Evolutionary conservation across 176 grass and related monocot species (phyloP).

Genomic region (Thalia dealbata): DNA sequence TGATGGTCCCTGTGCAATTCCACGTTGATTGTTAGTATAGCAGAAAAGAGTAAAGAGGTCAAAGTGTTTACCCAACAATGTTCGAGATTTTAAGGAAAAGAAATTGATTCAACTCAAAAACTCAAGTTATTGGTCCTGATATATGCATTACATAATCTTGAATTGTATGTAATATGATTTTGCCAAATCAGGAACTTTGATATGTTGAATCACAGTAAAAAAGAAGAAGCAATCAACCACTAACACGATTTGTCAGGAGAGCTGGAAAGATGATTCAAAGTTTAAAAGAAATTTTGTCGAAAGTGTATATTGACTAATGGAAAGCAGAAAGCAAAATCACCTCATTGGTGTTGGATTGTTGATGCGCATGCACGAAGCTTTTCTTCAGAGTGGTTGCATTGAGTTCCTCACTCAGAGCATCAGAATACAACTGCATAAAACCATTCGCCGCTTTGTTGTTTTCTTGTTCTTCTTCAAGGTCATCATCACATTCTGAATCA

Average conservation of each 20-base stretch:
- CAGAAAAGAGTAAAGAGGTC: not conserved
- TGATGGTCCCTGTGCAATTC: constrained; percentile 50
- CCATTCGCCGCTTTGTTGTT: constrained; percentile 31
- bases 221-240: not conserved
- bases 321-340: constrained; percentile 22
- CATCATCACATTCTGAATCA: constrained; percentile 59
- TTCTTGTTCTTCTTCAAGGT: constrained; percentile 46
- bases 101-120: not conserved
- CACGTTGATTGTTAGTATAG: not conserved
- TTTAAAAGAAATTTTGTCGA: not conserved
- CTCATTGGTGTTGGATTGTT: constrained; percentile 28
- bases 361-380: constrained; percentile 52
- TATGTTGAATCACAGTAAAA: not conserved
- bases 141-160: not conserved
- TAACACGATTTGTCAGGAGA: not conserved
- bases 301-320: not conserved
- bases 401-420: constrained; percentile 80
- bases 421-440: constrained; percentile 85
- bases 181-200: not conserved
- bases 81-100: not conserved
- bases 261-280: not conserved
- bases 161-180: not conserved
- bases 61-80: not conserved
- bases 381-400: constrained; percentile 59
- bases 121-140: not conserved